Base-by-base conservation (phyloP, 139 green algal species). In the Picochlorum sp. region DNA sequence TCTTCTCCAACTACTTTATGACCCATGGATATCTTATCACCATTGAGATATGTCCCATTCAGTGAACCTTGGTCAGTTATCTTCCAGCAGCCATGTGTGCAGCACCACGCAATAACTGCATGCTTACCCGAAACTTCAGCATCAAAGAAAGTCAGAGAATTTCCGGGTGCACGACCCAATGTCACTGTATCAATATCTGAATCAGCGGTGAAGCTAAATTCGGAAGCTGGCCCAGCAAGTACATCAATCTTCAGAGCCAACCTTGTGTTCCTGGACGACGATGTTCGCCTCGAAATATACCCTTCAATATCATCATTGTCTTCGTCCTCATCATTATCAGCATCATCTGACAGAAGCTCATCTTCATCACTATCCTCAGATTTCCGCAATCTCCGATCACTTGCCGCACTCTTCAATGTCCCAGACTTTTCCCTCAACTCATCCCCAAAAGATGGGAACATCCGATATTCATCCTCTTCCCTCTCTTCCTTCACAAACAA, bases 31-130 rank as follows among this genome's bases (percentile, higher is more conserved):
- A 93, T 85, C 35, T 60, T 44, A 2, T 43, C 45, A 4, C 78
- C 76, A 50, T 85, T 85, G 10, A 93, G 56, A 7, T 50, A 55
- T 7, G 79, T 89, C 66, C 85, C 85, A 55, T 93, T 93, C 18
- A 93, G 50, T 39, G 76, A 85, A 36, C 84, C 83, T 2, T 74
- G 50, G 41, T 90, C 82, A 22, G 53, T 65, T 61, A 74, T 44
- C 53, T 61, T 40, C 75, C 75, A 83, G 52, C 60, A 77, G 25
- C 64, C 54, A 30, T 72, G 61, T 3, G 29, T 13, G 8, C 25
- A 24, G 36, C 68, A 67, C 78, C 78, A 91, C 13, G 47, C 33
- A 35, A 92, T 37, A 9, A 63, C 32, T 0, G 67, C 64, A 44
- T 92, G 84, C 18, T 56, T 57, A 4, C 84, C 71, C 3, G 75